phyloP scores from a whole-genome alignment of 768 basidiomycete species.

The Leccinum olivaceopallidum region DNA sequence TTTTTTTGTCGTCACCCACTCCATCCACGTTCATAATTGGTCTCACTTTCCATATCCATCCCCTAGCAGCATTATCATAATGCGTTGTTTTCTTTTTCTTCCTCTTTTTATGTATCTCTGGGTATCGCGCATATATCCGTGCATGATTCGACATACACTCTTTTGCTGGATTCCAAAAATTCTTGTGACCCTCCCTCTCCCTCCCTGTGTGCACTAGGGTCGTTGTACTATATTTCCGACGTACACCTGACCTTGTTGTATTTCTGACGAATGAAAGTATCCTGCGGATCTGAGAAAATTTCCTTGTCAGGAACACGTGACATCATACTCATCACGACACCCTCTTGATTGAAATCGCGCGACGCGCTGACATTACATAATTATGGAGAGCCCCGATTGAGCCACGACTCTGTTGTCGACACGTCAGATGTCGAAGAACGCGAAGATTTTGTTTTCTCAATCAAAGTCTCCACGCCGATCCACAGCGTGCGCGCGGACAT shows the following conservation, averaged over 20 bases:
- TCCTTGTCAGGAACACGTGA: slow-evolving; percentile 23
- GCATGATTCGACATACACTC: slow-evolving; percentile 15
- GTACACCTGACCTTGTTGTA: slow-evolving; percentile 19
- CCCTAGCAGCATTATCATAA: slow-evolving; percentile 16
- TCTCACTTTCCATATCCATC: slow-evolving; percentile 10
- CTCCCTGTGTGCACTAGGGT: slow-evolving; percentile 1
- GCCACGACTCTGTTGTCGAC: slow-evolving; percentile 47
- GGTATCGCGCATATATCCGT: slow-evolving; percentile 27
- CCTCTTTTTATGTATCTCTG: slow-evolving; percentile 21
- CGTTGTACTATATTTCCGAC: slow-evolving; percentile 8
- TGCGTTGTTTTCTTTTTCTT: background rate
- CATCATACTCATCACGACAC: slow-evolving; percentile 1
- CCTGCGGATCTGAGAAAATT: slow-evolving; percentile 2
- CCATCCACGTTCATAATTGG: slow-evolving; percentile 8
- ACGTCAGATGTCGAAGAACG: slow-evolving; percentile 67
- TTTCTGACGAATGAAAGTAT: slow-evolving; percentile 10
- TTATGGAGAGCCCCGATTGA: slow-evolving; percentile 34
- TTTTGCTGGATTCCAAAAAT: slow-evolving; percentile 8
- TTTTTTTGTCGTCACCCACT: slow-evolving; percentile 14
- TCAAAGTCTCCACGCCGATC: slow-evolving; percentile 7
- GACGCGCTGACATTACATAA: background rate
- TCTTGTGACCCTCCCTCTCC: background rate
- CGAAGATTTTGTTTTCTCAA: slow-evolving; percentile 37
- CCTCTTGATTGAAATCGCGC: background rate
- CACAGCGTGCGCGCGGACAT: background rate